Percentiles rank a stretch among this genome's conserved stretches.
Conservation (phyloP, 495 filamentous ascomycete species). For the Penicillium desertorum region DNA sequence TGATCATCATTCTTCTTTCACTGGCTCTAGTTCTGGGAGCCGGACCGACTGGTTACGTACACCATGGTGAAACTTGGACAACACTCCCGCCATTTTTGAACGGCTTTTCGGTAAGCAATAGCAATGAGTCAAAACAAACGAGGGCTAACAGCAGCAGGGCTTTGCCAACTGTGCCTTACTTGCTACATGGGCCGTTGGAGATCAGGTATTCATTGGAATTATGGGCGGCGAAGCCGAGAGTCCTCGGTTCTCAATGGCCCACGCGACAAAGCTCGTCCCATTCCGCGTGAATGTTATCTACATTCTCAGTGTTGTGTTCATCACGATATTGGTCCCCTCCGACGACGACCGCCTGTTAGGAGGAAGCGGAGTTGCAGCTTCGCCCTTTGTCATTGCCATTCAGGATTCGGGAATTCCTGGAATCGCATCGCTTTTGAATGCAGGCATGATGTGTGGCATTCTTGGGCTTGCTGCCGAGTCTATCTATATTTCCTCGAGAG, state of each 20-base stretch:
- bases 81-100: conserved; percentile 25
- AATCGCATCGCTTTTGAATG: conserved; percentile 33
- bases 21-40: conserved; percentile 32
- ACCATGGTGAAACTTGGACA: conserved; percentile 31
- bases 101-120: conserved; percentile 18
- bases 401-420: conserved; percentile 26
- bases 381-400: conserved; percentile 38
- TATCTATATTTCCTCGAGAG: conserved; percentile 32
- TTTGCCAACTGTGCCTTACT: conserved; percentile 33
- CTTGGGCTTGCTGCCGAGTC: conserved; percentile 30
- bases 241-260: conserved; percentile 31
- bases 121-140: no score
- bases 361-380: conserved; percentile 26
- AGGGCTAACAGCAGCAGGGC: background rate
- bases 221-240: conserved; percentile 28
- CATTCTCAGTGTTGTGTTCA: conserved; percentile 26
- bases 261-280: conserved; percentile 30
- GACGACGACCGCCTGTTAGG: conserved; percentile 26
- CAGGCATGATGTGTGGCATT: conserved; percentile 31
- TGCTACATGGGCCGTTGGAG: conserved; percentile 32
- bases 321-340: conserved; percentile 31
- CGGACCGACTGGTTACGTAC: conserved; percentile 27
- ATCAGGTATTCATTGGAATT: conserved; percentile 29
- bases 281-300: conserved; percentile 36
- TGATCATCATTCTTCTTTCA: conserved; percentile 30